Conservation (phyloP, 164 flowering plant genomes). For the Nymphaea colorata region DNA sequence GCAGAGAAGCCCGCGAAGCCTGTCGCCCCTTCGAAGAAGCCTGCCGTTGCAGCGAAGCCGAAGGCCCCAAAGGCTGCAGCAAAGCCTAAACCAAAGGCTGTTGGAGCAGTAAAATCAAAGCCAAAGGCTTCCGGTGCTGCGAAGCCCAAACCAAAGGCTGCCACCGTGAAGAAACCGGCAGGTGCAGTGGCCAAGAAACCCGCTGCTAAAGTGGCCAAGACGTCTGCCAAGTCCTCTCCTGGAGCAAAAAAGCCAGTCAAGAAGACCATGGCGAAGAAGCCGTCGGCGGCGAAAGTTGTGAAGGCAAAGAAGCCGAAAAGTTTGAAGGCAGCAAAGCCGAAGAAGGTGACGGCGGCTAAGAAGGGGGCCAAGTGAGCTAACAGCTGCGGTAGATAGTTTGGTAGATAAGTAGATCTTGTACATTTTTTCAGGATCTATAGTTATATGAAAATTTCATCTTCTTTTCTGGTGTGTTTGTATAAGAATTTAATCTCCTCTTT, state of each 20-base stretch:
- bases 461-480: too few relatives aligned
- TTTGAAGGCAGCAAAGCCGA: neutral
- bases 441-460: too few relatives aligned
- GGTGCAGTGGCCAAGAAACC: neutral
- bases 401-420: too few relatives aligned
- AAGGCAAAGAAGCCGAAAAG: neutral
- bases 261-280: neutral
- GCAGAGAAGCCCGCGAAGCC: neutral
- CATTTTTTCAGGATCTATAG: too few relatives aligned
- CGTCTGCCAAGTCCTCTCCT: neutral
- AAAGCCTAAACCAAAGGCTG: neutral
- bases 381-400: neutral
- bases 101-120: neutral
- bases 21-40: neutral
- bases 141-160: neutral
- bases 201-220: neutral
- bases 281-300: neutral
- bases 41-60: neutral
- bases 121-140: neutral
- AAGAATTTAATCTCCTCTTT: too few relatives aligned
- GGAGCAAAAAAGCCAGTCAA: neutral
- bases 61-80: neutral
- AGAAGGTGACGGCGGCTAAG: neutral
- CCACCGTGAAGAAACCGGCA: neutral
- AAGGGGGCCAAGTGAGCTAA: neutral